These are phyloP conservation scores for Russula virescens DNA, from an alignment of 768 basidiomycete species.

Conservation along the genomic window DNA sequence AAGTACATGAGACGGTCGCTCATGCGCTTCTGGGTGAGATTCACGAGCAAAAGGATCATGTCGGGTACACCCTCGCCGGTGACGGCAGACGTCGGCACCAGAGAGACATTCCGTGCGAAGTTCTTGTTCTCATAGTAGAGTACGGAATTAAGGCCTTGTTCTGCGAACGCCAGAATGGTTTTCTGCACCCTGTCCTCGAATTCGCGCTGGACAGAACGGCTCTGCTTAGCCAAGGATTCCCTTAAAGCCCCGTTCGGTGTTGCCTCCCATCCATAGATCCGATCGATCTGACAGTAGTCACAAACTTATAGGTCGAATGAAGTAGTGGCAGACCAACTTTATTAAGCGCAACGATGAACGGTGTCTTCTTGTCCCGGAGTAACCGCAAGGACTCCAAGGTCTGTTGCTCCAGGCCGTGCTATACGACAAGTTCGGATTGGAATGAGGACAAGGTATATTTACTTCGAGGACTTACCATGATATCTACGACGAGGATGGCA, in stretches of 20 bases:
- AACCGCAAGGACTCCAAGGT: slow-evolving; percentile 93
- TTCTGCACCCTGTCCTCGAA: slow-evolving; percentile 84
- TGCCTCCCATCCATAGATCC: slow-evolving; percentile 91
- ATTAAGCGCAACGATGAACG: slow-evolving; percentile 98
- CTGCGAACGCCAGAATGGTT: slow-evolving; percentile 91
- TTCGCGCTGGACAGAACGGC: slow-evolving; percentile 73
- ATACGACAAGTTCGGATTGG: slow-evolving; percentile 2
- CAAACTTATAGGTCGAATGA: not conserved
- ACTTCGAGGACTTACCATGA: slow-evolving; percentile 58
- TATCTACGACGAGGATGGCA: slow-evolving; percentile 97
- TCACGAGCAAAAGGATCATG: slow-evolving; percentile 98
- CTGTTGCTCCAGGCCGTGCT: slow-evolving; percentile 98
- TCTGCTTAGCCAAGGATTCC: slow-evolving; percentile 83
- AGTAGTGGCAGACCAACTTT: slow-evolving; percentile 44
- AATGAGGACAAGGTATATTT: slow-evolving; percentile 5
- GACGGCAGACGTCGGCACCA: slow-evolving; percentile 96
- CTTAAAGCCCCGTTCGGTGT: slow-evolving; percentile 91
- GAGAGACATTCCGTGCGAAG: slow-evolving; percentile 87
- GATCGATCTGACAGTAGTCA: slow-evolving; percentile 68
- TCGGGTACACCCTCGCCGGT: slow-evolving; percentile 98
- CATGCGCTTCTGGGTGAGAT: slow-evolving; percentile 97
- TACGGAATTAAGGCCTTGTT: slow-evolving; percentile 92
- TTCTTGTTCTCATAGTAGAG: slow-evolving; percentile 98
- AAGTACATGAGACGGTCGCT: slow-evolving; percentile 97
- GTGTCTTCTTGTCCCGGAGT: slow-evolving; percentile 88